These are phyloP conservation scores for Lachancea sp. DNA, from an alignment of 805 yeast species.

Conservation along the genomic window DNA sequence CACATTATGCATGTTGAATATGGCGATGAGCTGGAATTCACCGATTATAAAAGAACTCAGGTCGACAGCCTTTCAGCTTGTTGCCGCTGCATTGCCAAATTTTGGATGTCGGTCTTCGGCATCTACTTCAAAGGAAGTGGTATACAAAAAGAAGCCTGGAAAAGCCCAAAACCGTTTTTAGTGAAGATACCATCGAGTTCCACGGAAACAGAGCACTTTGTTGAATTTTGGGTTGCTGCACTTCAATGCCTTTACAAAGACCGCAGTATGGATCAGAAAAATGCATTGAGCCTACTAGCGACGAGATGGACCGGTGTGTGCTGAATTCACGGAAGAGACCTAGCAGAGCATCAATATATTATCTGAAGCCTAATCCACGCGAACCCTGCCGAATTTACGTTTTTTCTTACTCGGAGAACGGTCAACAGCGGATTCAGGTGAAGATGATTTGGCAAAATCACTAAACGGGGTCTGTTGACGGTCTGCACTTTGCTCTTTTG, in stretches of 20 bases:
- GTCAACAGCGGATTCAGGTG: not conserved
- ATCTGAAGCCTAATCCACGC: not conserved
- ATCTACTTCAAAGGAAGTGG: conserved; percentile 36
- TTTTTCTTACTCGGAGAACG: conserved; percentile 11
- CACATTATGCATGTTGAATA: conserved; percentile 47
- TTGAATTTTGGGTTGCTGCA: conserved; percentile 47
- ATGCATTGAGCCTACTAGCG: conserved; percentile 8
- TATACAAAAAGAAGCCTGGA: conserved; percentile 23
- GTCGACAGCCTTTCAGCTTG: conserved; percentile 39
- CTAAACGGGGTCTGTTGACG: not conserved
- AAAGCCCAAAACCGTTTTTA: conserved; percentile 20
- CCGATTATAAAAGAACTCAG: conserved; percentile 41
- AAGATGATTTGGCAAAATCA: not conserved
- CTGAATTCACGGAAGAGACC: not conserved
- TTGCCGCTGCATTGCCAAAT: conserved; percentile 37
- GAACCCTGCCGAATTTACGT: conserved; percentile 5
- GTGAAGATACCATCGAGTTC: conserved; percentile 26
- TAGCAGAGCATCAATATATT: not conserved
- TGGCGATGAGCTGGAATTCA: conserved; percentile 46
- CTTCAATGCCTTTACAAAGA: conserved; percentile 39
- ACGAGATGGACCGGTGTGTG: conserved; percentile 2
- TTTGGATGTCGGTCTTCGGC: conserved; percentile 53
- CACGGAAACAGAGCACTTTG: conserved; percentile 36
- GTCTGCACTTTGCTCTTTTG: not conserved
- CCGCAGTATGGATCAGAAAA: conserved; percentile 29